Evolutionary conservation across 1,284 basidiomycete genomes (phyloP).

Genomic region (Schizophyllum commune): DNA sequence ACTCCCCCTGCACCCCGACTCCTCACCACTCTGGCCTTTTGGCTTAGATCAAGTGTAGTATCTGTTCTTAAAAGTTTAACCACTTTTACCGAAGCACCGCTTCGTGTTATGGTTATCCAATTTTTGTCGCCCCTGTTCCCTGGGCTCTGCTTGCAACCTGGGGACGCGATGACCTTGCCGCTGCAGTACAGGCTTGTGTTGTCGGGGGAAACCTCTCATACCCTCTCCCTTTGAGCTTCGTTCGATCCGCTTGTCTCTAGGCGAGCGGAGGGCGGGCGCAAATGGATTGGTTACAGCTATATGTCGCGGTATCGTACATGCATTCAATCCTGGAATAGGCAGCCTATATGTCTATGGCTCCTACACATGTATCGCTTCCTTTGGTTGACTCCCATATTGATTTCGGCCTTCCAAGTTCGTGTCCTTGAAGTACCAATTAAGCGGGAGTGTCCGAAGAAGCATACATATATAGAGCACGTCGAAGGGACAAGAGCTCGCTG

Average conservation of each 20-base stretch:
- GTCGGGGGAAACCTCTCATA: slow-evolving; percentile 35
- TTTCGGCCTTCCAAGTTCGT: no score
- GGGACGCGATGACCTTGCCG: slow-evolving; percentile 37
- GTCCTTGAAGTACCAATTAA: no score
- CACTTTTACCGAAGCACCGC: slow-evolving; percentile 25
- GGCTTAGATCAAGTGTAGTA: slow-evolving; percentile 87
- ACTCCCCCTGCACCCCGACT: not conserved
- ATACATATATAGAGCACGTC: no score
- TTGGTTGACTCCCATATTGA: no score
- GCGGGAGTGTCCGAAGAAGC: no score
- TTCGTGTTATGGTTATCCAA: slow-evolving; percentile 39
- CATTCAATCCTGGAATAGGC: not conserved
- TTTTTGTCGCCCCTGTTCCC: slow-evolving; percentile 40
- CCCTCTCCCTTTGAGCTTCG: slow-evolving; percentile 3
- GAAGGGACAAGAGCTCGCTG: no score
- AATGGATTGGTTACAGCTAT: not conserved
- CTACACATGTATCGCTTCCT: no score
- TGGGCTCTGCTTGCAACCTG: slow-evolving; percentile 44
- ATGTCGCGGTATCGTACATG: not conserved
- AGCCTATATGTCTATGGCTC: no score
- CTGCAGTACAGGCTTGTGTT: slow-evolving; percentile 39
- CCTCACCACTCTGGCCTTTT: slow-evolving; percentile 72
- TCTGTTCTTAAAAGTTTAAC: slow-evolving; percentile 68
- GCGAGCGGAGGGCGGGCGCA: not conserved
- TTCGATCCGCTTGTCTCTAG: not conserved